Evolutionary conservation across 2,329 filamentous ascomycete genomes (phyloP), one percentile per base, ranked within the genome.

Genomic region (Arthrinium puccinioides): DNA sequence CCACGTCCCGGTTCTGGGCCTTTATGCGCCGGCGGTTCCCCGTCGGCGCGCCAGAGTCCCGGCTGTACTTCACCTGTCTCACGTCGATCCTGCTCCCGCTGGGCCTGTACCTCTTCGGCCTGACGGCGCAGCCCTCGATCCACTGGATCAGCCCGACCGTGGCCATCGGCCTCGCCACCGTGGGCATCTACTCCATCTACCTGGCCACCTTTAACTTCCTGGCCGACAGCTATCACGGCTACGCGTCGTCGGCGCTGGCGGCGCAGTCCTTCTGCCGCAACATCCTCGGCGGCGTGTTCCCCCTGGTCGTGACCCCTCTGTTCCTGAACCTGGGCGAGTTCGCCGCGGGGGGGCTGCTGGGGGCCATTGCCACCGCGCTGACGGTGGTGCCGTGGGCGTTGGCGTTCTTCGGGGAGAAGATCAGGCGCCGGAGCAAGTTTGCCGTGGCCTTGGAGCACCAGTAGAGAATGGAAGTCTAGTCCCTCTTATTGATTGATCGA

Each of bases 171-270:
- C 74, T 87, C 41, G 81, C 87, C 0, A 90, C 84, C 0, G 84
- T 90, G 68, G 83, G 89, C 20, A 94, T 96, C 46, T 90, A 87
- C 57, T 82, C 78, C 27, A 79, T 96, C 24, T 94, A 94, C 54
- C 72, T 96, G 1, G 82, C 88, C 3, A 85, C 87, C 0, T 95
- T 96, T 65, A 96, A 96, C 56, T 96, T 94, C 50, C 71, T 96
- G 2, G 87, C 88, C 15, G 89, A 96, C 54, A 82, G 82, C 2
- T 96, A 95, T 58, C 83, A 88, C 54, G 70, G 75, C 3, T 95
- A 90, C 51, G 87, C 89, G 0, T 87, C 82, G 26, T 92, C 85
- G 1, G 88, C 89, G 0, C 66, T 95, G 6, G 89, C 89, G 0
- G 87, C 88, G 1, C 87, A 95, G 63, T 84, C 78, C 13, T 94